Evolutionary conservation across 2,329 filamentous ascomycete genomes (phyloP).

Genomic region (Phyllosticta capitalensis): DNA sequence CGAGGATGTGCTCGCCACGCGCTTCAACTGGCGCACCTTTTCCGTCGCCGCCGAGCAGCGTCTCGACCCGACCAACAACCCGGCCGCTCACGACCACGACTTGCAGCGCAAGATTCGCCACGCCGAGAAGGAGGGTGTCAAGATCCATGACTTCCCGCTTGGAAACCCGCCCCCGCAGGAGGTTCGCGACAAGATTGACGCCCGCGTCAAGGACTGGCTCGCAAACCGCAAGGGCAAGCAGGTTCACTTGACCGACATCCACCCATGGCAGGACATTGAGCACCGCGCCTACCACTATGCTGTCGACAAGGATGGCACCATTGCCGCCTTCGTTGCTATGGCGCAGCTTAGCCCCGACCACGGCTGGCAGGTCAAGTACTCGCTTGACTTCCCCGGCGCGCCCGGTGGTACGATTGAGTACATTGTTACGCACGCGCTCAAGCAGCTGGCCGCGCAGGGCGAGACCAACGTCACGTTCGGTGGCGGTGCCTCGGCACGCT

Average conservation of each 20-base stretch:
- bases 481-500: constrained; percentile 63
- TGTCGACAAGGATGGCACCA: constrained; percentile 59
- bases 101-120: constrained; percentile 68
- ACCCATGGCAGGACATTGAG: constrained; percentile 73
- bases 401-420: constrained; percentile 83
- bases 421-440: constrained; percentile 64
- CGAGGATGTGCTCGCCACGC: constrained; percentile 69
- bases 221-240: constrained; percentile 71
- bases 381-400: constrained; percentile 81
- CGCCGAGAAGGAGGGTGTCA: constrained; percentile 74
- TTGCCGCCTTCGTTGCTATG: constrained; percentile 71
- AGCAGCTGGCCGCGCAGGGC: constrained; percentile 48
- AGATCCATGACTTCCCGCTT: constrained; percentile 62
- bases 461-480: constrained; percentile 72
- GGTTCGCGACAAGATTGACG: constrained; percentile 59
- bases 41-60: constrained; percentile 86
- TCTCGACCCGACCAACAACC: constrained; percentile 62
- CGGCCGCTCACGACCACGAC: constrained; percentile 54
- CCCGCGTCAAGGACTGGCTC: constrained; percentile 71
- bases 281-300: constrained; percentile 84
- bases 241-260: constrained; percentile 82
- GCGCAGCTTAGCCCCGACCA: constrained; percentile 70
- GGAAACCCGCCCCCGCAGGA: constrained; percentile 56
- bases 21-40: constrained; percentile 78
- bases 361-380: constrained; percentile 93